Base-by-base conservation (phyloP, 2,329 filamentous ascomycete genomes). In the Trichoderma guizhouense region DNA sequence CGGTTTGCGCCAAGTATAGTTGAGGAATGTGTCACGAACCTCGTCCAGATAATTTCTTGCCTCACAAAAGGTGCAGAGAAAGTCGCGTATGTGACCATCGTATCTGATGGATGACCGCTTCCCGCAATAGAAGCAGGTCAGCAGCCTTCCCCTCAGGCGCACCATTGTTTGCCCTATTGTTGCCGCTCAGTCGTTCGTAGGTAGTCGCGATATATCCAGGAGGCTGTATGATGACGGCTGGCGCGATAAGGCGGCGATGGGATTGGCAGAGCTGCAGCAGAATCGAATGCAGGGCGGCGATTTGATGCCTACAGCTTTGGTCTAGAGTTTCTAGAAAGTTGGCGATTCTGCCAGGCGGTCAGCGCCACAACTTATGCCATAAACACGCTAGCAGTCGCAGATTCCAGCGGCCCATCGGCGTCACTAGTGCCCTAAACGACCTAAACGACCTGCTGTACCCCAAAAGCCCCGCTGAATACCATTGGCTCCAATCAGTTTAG, bases 1-100 rank as follows among this genome's bases (percentile, higher is more conserved):
- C 30, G 3, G 11, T 60, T 34, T 12, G 28, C 15, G 18, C 18
- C 3, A 12, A n/a, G 1, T 6, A 9, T 21, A 24, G 7, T 2
- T 5, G 28, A 11, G 12, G 55, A 18, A n/a, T 3, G 1, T 3
- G 24, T 24, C 28, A 32, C 73, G 26, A 83, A 96, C 94, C 84
- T 95, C 87, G 79, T 99, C 96, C 36, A 98, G 85, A 83, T 93
- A 93, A 81, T 98, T 99, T 72, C 91, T 90, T 21, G 95, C 93
- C 77, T 96, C 93, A 84, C 96, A 99, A 73, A 88, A 84, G 24
- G 87, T 83, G 82, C 94, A 97, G 60, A 90, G 85, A 82, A 95
- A 97, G 77, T 90, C 87, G 79, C 85, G 86, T 71, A 89, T 85
- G 67, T 79, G 78, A 34, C 88, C 87, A 76, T 89, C 87, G 76